These are phyloP conservation scores for Rhodotorula sphaerocarpa DNA, from an alignment of 768 basidiomycete genomes.

Conservation along the genomic window DNA sequence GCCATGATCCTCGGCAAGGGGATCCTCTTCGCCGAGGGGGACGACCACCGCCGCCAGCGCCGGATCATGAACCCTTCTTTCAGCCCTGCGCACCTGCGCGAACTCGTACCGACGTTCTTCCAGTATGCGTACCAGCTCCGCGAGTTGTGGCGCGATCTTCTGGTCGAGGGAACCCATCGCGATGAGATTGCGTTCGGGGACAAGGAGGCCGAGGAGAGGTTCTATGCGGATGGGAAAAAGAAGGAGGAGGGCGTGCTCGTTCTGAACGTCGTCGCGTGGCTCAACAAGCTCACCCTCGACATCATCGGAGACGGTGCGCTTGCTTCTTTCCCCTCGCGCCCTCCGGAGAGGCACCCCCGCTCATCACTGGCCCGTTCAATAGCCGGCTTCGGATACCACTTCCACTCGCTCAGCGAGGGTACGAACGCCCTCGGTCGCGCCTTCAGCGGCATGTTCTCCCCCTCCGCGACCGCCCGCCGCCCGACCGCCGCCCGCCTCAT, in stretches of 20 bases:
- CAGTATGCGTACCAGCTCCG: slow-evolving; percentile 28
- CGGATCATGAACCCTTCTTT: slow-evolving; percentile 33
- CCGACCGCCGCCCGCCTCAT: not conserved
- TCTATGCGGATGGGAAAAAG: not conserved
- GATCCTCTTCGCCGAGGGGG: slow-evolving; percentile 35
- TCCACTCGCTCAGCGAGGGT: slow-evolving; percentile 21
- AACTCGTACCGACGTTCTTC: slow-evolving; percentile 29
- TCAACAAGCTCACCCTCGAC: slow-evolving; percentile 42
- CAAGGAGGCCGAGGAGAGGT: not conserved
- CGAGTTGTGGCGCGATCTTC: slow-evolving; percentile 7
- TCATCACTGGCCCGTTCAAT: not conserved
- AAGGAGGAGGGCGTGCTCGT: slow-evolving; percentile 7
- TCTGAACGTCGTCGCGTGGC: slow-evolving; percentile 42
- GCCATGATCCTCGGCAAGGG: slow-evolving; percentile 34
- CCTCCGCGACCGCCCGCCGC: not conserved
- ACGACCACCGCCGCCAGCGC: slow-evolving; percentile 35
- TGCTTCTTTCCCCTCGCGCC: not conserved
- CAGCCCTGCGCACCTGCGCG: slow-evolving; percentile 18
- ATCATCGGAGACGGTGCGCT: slow-evolving; percentile 33
- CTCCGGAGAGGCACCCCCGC: not conserved
- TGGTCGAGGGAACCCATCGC: not conserved
- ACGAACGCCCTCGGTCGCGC: slow-evolving; percentile 24
- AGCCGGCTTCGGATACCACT: slow-evolving; percentile 36
- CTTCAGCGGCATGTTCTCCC: slow-evolving; percentile 31
- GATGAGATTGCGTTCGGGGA: slow-evolving; percentile 9